phyloP scores from a whole-genome alignment of 1,284 basidiomycete genomes.

The Ganoderma leucocontextum region DNA sequence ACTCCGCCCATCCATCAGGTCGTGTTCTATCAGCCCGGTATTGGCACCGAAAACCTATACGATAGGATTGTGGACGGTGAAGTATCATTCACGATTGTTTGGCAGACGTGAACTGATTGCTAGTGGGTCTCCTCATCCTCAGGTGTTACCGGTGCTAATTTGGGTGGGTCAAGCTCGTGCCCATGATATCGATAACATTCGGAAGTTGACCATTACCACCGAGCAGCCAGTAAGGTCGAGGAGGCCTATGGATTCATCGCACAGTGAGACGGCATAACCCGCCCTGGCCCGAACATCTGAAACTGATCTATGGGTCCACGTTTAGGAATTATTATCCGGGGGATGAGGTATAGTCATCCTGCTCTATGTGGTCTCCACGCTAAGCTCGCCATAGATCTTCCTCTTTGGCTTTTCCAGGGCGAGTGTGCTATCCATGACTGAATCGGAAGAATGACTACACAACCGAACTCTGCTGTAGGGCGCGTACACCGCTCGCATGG shows the following conservation, averaged over 20 bases:
- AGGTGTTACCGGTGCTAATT: slow-evolving; percentile 67
- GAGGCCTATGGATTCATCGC: slow-evolving; percentile 79
- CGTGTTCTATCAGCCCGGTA: slow-evolving; percentile 76
- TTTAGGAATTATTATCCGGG: slow-evolving; percentile 72
- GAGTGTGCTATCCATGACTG: slow-evolving; percentile 21
- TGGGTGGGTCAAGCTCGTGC: slow-evolving; percentile 50
- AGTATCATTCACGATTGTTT: slow-evolving; percentile 7
- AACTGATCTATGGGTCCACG: neutral
- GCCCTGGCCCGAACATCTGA: neutral
- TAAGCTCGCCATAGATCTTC: slow-evolving; percentile 57
- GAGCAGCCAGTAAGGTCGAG: slow-evolving; percentile 70
- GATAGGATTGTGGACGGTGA: slow-evolving; percentile 49
- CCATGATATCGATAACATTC: slow-evolving; percentile 5
- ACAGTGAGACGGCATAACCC: slow-evolving; percentile 56
- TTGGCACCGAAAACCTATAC: slow-evolving; percentile 69
- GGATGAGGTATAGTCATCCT: slow-evolving; percentile 61
- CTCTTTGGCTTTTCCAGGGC: slow-evolving; percentile 80
- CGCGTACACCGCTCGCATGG: slow-evolving; percentile 77
- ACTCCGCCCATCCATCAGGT: slow-evolving; percentile 63
- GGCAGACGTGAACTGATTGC: neutral
- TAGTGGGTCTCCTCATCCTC: neutral
- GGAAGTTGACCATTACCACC: neutral
- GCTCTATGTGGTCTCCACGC: neutral
- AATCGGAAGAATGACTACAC: slow-evolving; percentile 3
- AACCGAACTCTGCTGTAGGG: slow-evolving; percentile 50